phyloP scores from a whole-genome alignment of 2,329 filamentous ascomycete genomes.

The Corynespora cassiicola region DNA sequence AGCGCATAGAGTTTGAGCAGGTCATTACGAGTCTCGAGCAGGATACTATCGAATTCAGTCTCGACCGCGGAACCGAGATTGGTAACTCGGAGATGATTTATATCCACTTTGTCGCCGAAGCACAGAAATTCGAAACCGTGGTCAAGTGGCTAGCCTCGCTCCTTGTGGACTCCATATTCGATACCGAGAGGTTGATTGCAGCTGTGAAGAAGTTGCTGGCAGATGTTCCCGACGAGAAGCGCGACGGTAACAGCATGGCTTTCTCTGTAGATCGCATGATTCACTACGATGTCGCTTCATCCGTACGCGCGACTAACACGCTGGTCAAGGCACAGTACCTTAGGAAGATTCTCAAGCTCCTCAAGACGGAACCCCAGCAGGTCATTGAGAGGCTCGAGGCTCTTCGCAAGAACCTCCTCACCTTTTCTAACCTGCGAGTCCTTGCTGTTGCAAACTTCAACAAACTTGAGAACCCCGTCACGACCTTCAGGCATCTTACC shows the following conservation, averaged over 20 bases:
- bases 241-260: constrained; percentile 75
- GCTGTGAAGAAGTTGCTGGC: constrained; percentile 82
- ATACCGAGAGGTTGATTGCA: constrained; percentile 68
- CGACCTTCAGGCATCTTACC: constrained; percentile 73
- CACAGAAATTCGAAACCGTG: constrained; percentile 81
- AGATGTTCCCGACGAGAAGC: constrained; percentile 90
- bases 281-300: constrained; percentile 78
- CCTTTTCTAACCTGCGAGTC: constrained; percentile 83
- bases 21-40: constrained; percentile 90
- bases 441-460: constrained; percentile 82
- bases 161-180: constrained; percentile 89
- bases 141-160: constrained; percentile 86
- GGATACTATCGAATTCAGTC: constrained; percentile 84
- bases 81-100: constrained; percentile 83
- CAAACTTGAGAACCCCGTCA: constrained; percentile 76
- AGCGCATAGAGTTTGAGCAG: constrained; percentile 84
- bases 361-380: constrained; percentile 76
- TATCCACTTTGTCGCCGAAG: constrained; percentile 84
- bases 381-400: constrained; percentile 80
- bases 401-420: constrained; percentile 77
- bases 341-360: constrained; percentile 80
- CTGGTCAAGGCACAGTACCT: constrained; percentile 89
- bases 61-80: constrained; percentile 71
- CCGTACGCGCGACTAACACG: constrained; percentile 77
- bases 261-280: constrained; percentile 74